Base-by-base conservation (phyloP, 2,329 filamentous ascomycete genomes). In the Microcyclospora tardicrescens region DNA sequence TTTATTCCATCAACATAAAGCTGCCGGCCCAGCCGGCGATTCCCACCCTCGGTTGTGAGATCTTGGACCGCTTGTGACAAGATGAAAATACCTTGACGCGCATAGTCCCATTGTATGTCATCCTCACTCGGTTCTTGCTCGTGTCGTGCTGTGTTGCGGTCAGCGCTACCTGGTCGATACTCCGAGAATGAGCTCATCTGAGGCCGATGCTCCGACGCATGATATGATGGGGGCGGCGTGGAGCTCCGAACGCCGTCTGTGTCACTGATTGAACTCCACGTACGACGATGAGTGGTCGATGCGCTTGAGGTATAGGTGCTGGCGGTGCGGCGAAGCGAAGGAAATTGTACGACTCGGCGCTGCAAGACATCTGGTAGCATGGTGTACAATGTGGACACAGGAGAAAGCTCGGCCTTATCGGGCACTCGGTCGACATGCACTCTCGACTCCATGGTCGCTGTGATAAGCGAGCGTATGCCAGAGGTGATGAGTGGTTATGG, bases 1-100 rank as follows among this genome's bases (percentile, higher is more conserved):
- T 71, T 69, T 3, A 79, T 58, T 41, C 74, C 71, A 48, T 81
- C 73, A 35, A 82, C 59, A 55, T 80, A 82, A 9, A 79, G 66
- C 45, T 75, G 73, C 16, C 78, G 68, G 36, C 73, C 71, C 47
- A 75, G 68, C n/a, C 56, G 51, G 2, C 60, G 41, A 34, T 66
- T 61, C 32, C 48, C 48, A 3, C 50, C 42, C 5, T 57, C 46
- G 4, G 49, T 44, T 15, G 61, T 59, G 8, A 65, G 65, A 52
- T 73, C 67, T 33, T 63, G 60, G 15, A 63, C 55, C 4, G 69
- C 61, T 33, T 65, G 60, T 2, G 58, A 55, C n/a, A 72, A 51
- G 6, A 73, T 63, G 36, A 55, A 65, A 19, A 68, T 54, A 5
- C 69, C 70, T 54, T 70, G 62, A 44, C 61, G 63, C 5, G 68